phyloP scores from a whole-genome alignment of 2,329 filamentous ascomycete species.

The Tricladium varicosporioides region DNA sequence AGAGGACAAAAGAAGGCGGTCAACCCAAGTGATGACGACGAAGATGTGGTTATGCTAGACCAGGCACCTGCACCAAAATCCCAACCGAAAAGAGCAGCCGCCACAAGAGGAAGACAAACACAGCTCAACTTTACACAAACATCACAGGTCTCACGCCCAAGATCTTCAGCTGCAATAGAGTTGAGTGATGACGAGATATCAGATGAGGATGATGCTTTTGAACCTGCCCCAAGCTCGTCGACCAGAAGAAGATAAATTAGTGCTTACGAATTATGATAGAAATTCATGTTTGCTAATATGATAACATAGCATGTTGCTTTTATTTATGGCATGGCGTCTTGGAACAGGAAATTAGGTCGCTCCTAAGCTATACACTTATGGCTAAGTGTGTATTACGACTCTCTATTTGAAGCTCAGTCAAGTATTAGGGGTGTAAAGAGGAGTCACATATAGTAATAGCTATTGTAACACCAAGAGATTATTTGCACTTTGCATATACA shows the following conservation, averaged over 20 bases:
- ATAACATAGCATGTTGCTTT: too few relatives aligned
- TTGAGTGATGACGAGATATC: slow-evolving; percentile 66
- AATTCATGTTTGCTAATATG: too few relatives aligned
- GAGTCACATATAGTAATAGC: too few relatives aligned
- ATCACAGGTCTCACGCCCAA: slow-evolving; percentile 33
- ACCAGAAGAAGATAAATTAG: slow-evolving; percentile 12
- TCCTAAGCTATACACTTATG: too few relatives aligned
- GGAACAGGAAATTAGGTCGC: too few relatives aligned
- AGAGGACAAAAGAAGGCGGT: slow-evolving; percentile 43
- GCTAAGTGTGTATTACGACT: too few relatives aligned
- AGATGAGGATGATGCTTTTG: slow-evolving; percentile 58
- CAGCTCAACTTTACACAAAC: slow-evolving; percentile 47
- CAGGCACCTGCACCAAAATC: slow-evolving; percentile 38
- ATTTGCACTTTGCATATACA: too few relatives aligned
- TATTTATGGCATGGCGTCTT: too few relatives aligned
- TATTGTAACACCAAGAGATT: too few relatives aligned
- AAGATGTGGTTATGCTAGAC: slow-evolving; percentile 54
- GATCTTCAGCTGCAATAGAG: slow-evolving; percentile 43
- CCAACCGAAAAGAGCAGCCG: slow-evolving; percentile 27
- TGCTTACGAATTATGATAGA: too few relatives aligned
- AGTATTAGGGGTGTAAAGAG: too few relatives aligned
- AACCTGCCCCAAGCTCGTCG: slow-evolving; percentile 33
- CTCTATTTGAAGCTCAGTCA: too few relatives aligned
- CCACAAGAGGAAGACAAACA: slow-evolving; percentile 43
- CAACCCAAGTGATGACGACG: slow-evolving; percentile 40